Evolutionary conservation across 2,329 filamentous ascomycete species (phyloP), one percentile per base, ranked within the genome.

Genomic region (Ophiocordyceps camponoti-rufipedis): DNA sequence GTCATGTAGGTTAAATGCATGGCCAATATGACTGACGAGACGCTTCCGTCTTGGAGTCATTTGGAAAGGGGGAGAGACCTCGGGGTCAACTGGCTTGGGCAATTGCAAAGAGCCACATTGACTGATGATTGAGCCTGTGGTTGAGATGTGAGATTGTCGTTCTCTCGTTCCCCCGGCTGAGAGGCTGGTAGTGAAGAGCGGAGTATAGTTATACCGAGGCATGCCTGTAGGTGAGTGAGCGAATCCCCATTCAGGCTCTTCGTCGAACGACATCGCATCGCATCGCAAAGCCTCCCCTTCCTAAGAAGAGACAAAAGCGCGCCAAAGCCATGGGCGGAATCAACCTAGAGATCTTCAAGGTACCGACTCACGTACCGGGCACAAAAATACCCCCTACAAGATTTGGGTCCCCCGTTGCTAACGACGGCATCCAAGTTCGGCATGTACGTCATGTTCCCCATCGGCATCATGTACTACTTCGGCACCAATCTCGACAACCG

Each of bases 401-500:
- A 23, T 19, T 38, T 14, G 5, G 31, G 14, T 16, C 9, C 16
- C 18, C 19, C 28, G 13, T 12, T 29, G 14, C 13, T 28, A 23
- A 23, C 23, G 23, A 23, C 23, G 23, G 23, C 23, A 23, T 23
- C 41, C 47, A 50, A 95, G 89, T 98, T 98, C 64, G 88, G 89
- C 69, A 85, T 93, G 75, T 98, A 98, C 70, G 81, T 98, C 69
- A 82, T 95, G 74, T 98, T 98, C 67, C 91, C 91, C 16, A 96
- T 98, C 57, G 87, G 85, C 55, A 88, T 91, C 71, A 98, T 98
- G 91, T 96, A 93, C 73, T 98, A 98, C 71, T 98, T 96, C 64
- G 91, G 91, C 60, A 94, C 88, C 47, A 98, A 98, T 64, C 85
- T 98, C 59, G 91, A 98, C 65, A 75, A 82, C 53, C 82, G 86